Evolutionary conservation across 345 rosid species (phyloP), one percentile per base, ranked within the genome.

Genomic region (Cardamine chenopodiifolia): DNA sequence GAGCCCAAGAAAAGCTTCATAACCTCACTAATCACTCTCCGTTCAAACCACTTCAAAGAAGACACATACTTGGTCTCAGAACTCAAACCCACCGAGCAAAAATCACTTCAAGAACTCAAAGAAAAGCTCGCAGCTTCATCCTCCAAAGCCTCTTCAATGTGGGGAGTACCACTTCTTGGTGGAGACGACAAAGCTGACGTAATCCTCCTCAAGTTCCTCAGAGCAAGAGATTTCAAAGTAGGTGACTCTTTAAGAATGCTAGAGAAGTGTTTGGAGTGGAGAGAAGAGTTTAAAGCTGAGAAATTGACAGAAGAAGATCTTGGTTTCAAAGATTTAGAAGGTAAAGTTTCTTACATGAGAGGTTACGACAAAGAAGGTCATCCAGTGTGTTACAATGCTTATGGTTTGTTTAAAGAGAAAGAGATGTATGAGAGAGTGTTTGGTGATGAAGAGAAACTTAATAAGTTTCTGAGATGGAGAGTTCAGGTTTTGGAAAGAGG

Each of bases 381-480:
- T 26, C 99, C 99, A 4, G 96, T 92, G 4, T 95, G 99, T 66
- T 95, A 92, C 84, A 95, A 95, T 69, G 96, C 96, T 1, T 95
- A 95, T 52, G 99, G 94, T 15, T 82, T 95, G 49, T 95, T 95
- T 29, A 86, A 75, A 66, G 97, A 90, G 70, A 86, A 62, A 42
- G 97, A 90, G 4, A 85, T 89, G 91, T 95, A 89, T 28, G 97
- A 95, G 52, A 90, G 85, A 74, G 85, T 90, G 47, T 90, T 95
- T 39, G 98, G 99, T 2, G 92, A 92, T 60, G 98, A 95, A 7
- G 98, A 92, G 40, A 92, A 95, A 62, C 85, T 95, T 42, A 80
- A 84, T 28, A 89, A 72, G 81, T 95, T 95, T 39, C 71, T 95
- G 6, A 83, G 92, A 62, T 95, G 99, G 99, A 88, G 98, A 62